phyloP scores from a whole-genome alignment of 2,329 filamentous ascomycete genomes.

The Botryotinia convoluta region DNA sequence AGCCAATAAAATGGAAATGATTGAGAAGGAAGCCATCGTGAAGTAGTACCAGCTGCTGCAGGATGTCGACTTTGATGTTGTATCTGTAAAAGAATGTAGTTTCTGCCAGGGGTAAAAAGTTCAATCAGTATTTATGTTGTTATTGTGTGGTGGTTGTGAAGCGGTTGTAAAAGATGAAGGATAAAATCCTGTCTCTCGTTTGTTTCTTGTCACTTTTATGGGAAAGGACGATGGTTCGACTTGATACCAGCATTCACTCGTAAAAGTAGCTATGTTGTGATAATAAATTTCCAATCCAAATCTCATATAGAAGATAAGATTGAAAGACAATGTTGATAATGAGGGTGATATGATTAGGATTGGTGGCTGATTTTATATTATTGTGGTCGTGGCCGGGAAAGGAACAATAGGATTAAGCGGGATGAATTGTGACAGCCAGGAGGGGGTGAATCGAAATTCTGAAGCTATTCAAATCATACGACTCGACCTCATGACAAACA shows the following conservation, averaged over 20 bases:
- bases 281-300: not conserved
- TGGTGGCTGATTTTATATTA: not conserved
- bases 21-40: constrained; percentile 37
- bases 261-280: not conserved
- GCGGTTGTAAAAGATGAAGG: not conserved
- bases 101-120: constrained; percentile 24
- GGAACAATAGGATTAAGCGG: not conserved
- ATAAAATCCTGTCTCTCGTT: not conserved
- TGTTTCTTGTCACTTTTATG: constrained; percentile 5
- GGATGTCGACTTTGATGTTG: constrained; percentile 24
- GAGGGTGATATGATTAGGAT: not conserved
- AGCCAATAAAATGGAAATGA: constrained; percentile 34
- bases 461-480: constrained; percentile 15
- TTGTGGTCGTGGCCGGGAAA: not conserved
- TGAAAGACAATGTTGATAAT: constrained; percentile 4
- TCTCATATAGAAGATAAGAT: not conserved
- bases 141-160: constrained; percentile 9
- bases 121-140: constrained; percentile 26
- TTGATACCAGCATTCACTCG: constrained; percentile 14
- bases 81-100: constrained; percentile 33
- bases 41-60: constrained; percentile 39
- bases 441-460: constrained; percentile 11
- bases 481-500: not conserved
- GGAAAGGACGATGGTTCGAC: constrained; percentile 11
- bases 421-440: not conserved